Conservation (phyloP, 129 eudicot species). For the Flaveria robusta region DNA sequence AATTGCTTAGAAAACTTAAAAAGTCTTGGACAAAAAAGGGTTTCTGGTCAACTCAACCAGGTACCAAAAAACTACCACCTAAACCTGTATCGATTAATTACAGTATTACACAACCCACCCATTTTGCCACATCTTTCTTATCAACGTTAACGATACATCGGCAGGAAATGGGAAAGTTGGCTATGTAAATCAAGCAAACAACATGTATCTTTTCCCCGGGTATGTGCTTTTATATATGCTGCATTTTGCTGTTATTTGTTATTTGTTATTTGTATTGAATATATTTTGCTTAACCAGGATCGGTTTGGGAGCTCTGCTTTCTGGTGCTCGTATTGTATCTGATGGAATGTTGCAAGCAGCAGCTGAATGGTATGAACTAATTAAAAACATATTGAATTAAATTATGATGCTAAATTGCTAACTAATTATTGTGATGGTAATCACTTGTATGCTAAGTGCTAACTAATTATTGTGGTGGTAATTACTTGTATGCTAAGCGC, state of each 20-base stretch:
- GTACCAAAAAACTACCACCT: not conserved
- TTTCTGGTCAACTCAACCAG: not conserved
- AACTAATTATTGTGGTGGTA: slow-evolving; percentile 4
- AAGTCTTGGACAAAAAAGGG: not conserved
- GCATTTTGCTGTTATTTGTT: slow-evolving; percentile 13
- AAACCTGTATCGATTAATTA: not conserved
- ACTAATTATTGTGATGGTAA: not conserved
- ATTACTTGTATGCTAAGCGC: too few relatives aligned
- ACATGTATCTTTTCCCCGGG: slow-evolving; percentile 99
- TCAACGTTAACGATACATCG: slow-evolving; percentile 12
- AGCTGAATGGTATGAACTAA: slow-evolving; percentile 72
- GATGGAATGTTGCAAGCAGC: slow-evolving; percentile 98
- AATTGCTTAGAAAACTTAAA: too few relatives aligned
- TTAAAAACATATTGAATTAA: not conserved
- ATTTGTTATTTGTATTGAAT: slow-evolving; percentile 4
- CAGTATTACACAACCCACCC: not conserved
- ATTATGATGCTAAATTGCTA: slow-evolving; percentile 7
- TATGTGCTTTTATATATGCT: slow-evolving; percentile 37
- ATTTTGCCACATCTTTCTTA: not conserved
- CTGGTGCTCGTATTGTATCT: slow-evolving; percentile 84
- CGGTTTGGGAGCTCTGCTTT: slow-evolving; percentile 93
- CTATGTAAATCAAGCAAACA: slow-evolving; percentile 97
- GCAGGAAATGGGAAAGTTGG: slow-evolving; percentile 95
- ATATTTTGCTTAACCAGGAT: slow-evolving; percentile 53
- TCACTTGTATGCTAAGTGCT: not conserved